phyloP scores from a whole-genome alignment of 2,329 filamentous ascomycete genomes.

The Fusarium chlamydosporum region DNA sequence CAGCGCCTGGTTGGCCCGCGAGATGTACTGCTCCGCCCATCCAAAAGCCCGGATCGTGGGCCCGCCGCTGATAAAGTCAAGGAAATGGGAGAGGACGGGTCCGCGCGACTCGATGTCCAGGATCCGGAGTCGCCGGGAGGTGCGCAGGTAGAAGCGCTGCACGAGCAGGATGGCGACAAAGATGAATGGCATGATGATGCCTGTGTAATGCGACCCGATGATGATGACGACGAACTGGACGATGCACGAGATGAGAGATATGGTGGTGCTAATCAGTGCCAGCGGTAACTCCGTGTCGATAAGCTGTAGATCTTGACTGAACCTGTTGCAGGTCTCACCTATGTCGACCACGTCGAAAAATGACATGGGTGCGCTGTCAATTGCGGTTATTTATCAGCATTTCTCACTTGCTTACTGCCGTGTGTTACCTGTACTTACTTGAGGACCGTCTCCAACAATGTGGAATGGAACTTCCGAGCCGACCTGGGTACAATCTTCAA shows the following conservation, averaged over 20 bases:
- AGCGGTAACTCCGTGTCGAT: constrained; percentile 56
- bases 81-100: constrained; percentile 64
- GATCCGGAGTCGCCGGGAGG: constrained; percentile 65
- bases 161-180: constrained; percentile 32
- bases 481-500: constrained; percentile 14
- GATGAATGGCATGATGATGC: constrained; percentile 33
- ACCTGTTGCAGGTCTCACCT: constrained; percentile 57
- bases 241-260: constrained; percentile 37
- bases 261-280: constrained; percentile 38
- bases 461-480: constrained; percentile 17
- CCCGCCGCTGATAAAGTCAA: constrained; percentile 62
- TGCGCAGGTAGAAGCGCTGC: constrained; percentile 58
- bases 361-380: constrained; percentile 49
- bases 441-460: constrained; percentile 15
- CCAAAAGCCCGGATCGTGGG: constrained; percentile 64
- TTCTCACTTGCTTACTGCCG: constrained; percentile 7
- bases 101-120: constrained; percentile 65
- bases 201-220: constrained; percentile 33
- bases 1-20: constrained; percentile 53
- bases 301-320: constrained; percentile 58
- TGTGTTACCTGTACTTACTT: constrained; percentile 16
- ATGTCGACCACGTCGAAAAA: constrained; percentile 55
- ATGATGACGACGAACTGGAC: constrained; percentile 36
- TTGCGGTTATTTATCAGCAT: constrained; percentile 12
- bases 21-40: constrained; percentile 57